A percentile compares a stretch with the other conserved stretches of the same genome.
Conservation (phyloP, 2,329 filamentous ascomycete genomes). For the Fusarium fracticaudum region DNA sequence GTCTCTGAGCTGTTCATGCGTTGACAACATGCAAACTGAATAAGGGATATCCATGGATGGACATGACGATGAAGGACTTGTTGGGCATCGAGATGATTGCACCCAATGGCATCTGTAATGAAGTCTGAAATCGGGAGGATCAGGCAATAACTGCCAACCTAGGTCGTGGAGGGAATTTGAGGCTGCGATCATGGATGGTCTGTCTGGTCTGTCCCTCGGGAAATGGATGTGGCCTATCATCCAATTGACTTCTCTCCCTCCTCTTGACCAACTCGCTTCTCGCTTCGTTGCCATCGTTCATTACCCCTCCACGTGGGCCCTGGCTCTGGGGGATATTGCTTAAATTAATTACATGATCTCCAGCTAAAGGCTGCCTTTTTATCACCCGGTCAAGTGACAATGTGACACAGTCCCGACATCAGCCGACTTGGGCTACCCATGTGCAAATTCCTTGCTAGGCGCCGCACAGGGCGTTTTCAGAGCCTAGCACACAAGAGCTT, state of each 20-base stretch:
- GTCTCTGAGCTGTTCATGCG: conserved; percentile 37
- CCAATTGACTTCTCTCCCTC: not conserved
- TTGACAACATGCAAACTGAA: conserved; percentile 19
- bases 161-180: not conserved
- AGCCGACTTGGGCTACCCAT: conserved; percentile 38
- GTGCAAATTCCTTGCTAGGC: conserved; percentile 22
- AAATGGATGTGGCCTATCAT: not conserved
- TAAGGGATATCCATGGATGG: not conserved
- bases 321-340: conserved; percentile 8
- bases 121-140: not conserved
- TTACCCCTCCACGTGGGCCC: conserved; percentile 39
- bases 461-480: conserved; percentile 1
- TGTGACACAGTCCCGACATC: conserved; percentile 43
- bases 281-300: not conserved
- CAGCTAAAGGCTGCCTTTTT: not conserved
- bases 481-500: not conserved
- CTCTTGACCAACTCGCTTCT: not conserved
- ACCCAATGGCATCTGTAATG: not conserved
- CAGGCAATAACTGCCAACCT: not conserved
- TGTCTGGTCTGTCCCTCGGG: conserved; percentile 1
- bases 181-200: not conserved
- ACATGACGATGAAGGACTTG: not conserved
- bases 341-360: conserved; percentile 21
- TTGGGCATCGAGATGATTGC: conserved; percentile 4
- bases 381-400: conserved; percentile 20